phyloP scores from a whole-genome alignment of 306 rosid genomes.

The Arachis hypogaea region DNA sequence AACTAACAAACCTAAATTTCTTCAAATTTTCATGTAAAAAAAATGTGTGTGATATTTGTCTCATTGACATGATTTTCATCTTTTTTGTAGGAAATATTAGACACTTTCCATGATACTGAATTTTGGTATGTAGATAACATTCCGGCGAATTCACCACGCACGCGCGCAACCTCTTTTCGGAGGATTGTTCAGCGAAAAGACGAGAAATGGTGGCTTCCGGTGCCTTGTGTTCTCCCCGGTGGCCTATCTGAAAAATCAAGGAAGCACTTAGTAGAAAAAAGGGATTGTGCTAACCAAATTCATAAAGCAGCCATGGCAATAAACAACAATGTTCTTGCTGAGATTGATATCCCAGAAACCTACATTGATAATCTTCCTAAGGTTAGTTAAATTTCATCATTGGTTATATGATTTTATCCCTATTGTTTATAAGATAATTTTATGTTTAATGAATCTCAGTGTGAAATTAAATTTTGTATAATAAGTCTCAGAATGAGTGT shows the following conservation, averaged over 20 bases:
- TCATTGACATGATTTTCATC: slow-evolving; percentile 4
- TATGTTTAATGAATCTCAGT: slow-evolving; percentile 12
- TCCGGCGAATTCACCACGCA: slow-evolving; percentile 57
- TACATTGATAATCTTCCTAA: slow-evolving; percentile 81
- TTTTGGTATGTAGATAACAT: slow-evolving; percentile 93
- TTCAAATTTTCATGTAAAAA: slow-evolving; percentile 1
- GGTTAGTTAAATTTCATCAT: slow-evolving; percentile 50
- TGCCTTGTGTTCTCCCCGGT: slow-evolving; percentile 82
- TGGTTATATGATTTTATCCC: slow-evolving; percentile 5
- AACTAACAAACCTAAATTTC: not conserved
- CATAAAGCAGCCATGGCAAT: slow-evolving; percentile 98
- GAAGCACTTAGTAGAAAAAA: slow-evolving; percentile 72
- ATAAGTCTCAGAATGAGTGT: slow-evolving; percentile 42
- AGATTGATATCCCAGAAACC: slow-evolving; percentile 85
- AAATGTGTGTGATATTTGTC: not conserved
- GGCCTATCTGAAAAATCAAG: slow-evolving; percentile 84
- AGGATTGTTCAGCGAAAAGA: slow-evolving; percentile 68
- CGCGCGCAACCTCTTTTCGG: slow-evolving; percentile 67
- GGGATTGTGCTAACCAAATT: slow-evolving; percentile 88
- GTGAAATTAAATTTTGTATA: slow-evolving; percentile 20
- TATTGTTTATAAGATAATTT: not conserved
- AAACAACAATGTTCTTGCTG: slow-evolving; percentile 77
- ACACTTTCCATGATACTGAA: slow-evolving; percentile 72
- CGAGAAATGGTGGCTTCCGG: slow-evolving; percentile 98
- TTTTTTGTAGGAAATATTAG: slow-evolving; percentile 72